Percentiles rank a stretch among this genome's conserved stretches.
phyloP scores from a whole-genome alignment of 306 rosid species.

The Boehmeria nivea region DNA sequence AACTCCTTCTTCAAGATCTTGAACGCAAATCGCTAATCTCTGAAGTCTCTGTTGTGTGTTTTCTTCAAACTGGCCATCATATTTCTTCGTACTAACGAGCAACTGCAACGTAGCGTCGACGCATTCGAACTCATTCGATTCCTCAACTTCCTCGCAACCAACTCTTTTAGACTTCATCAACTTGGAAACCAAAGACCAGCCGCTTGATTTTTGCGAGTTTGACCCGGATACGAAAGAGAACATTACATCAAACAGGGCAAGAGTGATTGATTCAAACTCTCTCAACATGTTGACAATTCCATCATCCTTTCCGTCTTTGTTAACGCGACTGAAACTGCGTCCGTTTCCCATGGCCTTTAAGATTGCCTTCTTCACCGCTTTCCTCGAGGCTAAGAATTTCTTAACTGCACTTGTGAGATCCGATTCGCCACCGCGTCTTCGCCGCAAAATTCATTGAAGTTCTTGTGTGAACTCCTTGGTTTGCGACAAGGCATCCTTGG shows the following conservation, averaged over 20 bases:
- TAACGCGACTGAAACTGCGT: background rate
- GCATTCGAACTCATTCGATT: constrained; percentile 7
- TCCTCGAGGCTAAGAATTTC: constrained; percentile 22
- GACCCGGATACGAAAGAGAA: constrained; percentile 24
- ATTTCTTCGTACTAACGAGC: background rate
- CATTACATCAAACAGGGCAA: constrained; percentile 21
- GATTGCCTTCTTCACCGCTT: constrained; percentile 24
- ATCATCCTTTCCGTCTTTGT: constrained; percentile 6
- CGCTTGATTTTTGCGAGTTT: constrained; percentile 20
- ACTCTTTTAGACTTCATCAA: constrained; percentile 6
- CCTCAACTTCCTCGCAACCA: constrained; percentile 8
- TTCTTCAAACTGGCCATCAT: background rate
- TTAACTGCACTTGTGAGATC: constrained; percentile 16
- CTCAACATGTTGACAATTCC: constrained; percentile 20
- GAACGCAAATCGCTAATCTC: constrained; percentile 20
- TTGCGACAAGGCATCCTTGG: constrained; percentile 24
- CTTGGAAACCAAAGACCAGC: constrained; percentile 23
- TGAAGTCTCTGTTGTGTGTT: constrained; percentile 8
- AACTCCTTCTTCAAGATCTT: constrained; percentile 24
- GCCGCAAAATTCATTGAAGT: constrained; percentile 24
- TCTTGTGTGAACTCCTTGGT: constrained; percentile 16
- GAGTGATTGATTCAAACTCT: constrained; percentile 23
- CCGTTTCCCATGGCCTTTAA: background rate
- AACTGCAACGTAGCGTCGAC: constrained; percentile 7
- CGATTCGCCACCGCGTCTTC: constrained; percentile 15